Base-by-base conservation (phyloP, 2,329 filamentous ascomycete species). In the Emergomyces pasteurianus region DNA sequence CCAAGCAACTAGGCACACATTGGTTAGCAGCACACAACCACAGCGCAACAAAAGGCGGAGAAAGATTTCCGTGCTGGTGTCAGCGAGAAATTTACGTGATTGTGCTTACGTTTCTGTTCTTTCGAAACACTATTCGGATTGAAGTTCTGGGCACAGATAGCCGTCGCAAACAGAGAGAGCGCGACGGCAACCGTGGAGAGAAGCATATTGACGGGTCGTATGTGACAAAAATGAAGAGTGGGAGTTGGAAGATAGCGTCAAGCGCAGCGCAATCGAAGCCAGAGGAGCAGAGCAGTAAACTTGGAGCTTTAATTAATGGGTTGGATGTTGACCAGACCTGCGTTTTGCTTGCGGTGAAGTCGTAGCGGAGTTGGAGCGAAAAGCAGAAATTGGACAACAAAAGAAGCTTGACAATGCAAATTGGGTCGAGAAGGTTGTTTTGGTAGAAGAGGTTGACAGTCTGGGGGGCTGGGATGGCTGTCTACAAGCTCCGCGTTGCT, bases 1-100 rank as follows among this genome's bases (percentile, higher is more conserved):
- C 83, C 83, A 87, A 61, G 74, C 67, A 63, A 69, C 79, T 81
- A 58, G 40, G 10, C 4, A 52, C n/a, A 10, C 5, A 6, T n/a
- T 18, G 23, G 62, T 68, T 57, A 70, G 65, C 47, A 42, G 10
- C 18, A 23, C 52, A 23, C 3, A 5, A 31, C 52, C 31, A 36
- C 34, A 38, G n/a, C n/a, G 16, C 31, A 34, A 21, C 34, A 53
- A 52, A 58, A 60, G n/a, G 52, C n/a, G 18, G 46, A 34, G 16
- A 3, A 3, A 7, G 16, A 43, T 31, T 53, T 23, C 21, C 8
- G 23, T 31, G 38, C 50, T 21, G 40, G 23, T 5, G 23, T 47
- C 43, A 23, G 21, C 18, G 21, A 47, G 21, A 23, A 47, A 23
- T 5, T 26, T 12, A 47, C 26, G 43, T 26, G 31, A 26, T 10